Evolutionary conservation across 306 rosid species (phyloP).

Genomic region (Elaeagnus macrophylla): DNA sequence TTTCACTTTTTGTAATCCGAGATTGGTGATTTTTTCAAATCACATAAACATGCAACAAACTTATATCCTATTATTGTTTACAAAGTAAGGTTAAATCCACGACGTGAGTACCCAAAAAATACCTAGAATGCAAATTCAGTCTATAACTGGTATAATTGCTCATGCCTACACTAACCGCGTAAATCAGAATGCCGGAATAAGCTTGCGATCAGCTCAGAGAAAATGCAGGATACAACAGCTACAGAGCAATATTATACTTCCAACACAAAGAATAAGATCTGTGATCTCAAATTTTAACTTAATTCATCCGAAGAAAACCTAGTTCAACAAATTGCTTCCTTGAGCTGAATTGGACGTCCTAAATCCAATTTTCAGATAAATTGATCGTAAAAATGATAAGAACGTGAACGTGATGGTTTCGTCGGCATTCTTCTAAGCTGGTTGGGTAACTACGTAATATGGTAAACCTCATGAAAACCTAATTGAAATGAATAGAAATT

Average conservation of each 20-base stretch:
- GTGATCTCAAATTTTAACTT: not conserved
- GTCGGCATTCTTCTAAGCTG: not conserved
- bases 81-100: not conserved
- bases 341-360: too few relatives aligned
- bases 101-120: not conserved
- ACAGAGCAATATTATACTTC: not conserved
- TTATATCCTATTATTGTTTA: not conserved
- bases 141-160: not conserved
- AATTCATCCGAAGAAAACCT: not conserved
- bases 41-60: not conserved
- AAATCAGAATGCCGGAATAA: constrained; percentile 1
- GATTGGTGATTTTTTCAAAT: not conserved
- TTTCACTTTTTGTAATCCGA: not conserved
- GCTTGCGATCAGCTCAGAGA: not conserved
- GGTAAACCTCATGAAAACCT: constrained; percentile 11
- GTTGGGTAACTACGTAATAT: constrained; percentile 1
- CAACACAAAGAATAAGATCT: not conserved
- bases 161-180: not conserved
- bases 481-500: constrained; percentile 15
- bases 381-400: too few relatives aligned
- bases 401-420: too few relatives aligned
- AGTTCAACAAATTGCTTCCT: not conserved
- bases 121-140: not conserved
- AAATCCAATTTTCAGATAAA: too few relatives aligned
- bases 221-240: not conserved